Evolutionary conservation across 2,329 filamentous ascomycete species (phyloP).

Genomic region (Coleophoma eucalyptorum): DNA sequence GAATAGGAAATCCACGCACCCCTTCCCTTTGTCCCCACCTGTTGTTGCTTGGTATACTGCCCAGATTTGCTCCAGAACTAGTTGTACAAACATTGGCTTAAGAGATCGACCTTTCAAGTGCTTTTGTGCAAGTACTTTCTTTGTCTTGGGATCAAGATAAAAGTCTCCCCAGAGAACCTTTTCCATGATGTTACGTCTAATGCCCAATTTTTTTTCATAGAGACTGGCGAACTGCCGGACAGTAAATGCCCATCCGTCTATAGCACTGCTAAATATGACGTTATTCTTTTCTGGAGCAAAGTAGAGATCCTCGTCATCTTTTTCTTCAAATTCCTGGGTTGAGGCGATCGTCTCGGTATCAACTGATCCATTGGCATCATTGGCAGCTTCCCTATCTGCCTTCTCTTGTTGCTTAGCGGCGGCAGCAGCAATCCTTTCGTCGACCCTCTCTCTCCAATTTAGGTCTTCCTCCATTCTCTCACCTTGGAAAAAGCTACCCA

Average conservation of each 20-base stretch:
- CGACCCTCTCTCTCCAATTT: constrained; percentile 90
- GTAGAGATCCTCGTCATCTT: constrained; percentile 94
- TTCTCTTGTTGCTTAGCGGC: constrained; percentile 55
- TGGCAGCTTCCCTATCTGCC: constrained; percentile 25
- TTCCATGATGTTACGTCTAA: constrained; percentile 83
- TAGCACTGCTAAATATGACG: constrained; percentile 96
- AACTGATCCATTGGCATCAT: constrained; percentile 27
- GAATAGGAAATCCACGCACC: constrained; percentile 50
- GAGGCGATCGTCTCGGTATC: constrained; percentile 47
- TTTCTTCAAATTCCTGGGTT: constrained; percentile 78
- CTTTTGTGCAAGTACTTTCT: constrained; percentile 84
- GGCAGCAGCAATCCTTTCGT: constrained; percentile 74
- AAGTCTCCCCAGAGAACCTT: constrained; percentile 97
- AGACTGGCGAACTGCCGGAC: constrained; percentile 88
- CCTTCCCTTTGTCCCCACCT: constrained; percentile 76
- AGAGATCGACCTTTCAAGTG: constrained; percentile 88
- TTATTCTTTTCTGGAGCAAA: constrained; percentile 98
- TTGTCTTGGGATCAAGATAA: constrained; percentile 95
- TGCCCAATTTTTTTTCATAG: constrained; percentile 95
- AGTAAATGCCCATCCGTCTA: constrained; percentile 99
- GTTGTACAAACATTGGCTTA: constrained; percentile 96
- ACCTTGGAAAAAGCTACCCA: constrained; percentile 96
- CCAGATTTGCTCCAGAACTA: constrained; percentile 95
- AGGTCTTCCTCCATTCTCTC: constrained; percentile 98
- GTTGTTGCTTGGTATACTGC: constrained; percentile 89